phyloP scores from a whole-genome alignment of 2,329 filamentous ascomycete genomes.

The Calonectria ilicicola region DNA sequence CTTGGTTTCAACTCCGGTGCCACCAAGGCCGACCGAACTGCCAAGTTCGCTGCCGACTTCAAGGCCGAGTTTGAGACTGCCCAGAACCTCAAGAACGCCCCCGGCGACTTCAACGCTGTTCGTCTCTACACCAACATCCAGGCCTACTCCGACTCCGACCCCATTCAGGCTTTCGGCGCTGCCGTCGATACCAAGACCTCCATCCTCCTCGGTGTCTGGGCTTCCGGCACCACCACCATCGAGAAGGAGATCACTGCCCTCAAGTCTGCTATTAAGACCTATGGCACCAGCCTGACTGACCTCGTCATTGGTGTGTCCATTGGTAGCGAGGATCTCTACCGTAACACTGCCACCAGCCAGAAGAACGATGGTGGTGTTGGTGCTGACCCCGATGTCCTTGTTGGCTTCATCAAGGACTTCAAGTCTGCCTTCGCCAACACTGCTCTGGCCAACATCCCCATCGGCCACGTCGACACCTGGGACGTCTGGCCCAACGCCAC shows the following conservation, averaged over 20 bases:
- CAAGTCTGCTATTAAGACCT: slow-evolving; percentile 64
- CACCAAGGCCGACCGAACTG: slow-evolving; percentile 58
- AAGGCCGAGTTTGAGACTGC: slow-evolving; percentile 58
- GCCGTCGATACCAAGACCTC: slow-evolving; percentile 70
- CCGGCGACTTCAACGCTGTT: slow-evolving; percentile 68
- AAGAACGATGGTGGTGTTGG: slow-evolving; percentile 73
- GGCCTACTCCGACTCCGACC: slow-evolving; percentile 76
- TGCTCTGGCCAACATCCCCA: slow-evolving; percentile 59
- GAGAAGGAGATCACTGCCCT: slow-evolving; percentile 71
- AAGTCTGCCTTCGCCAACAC: slow-evolving; percentile 65
- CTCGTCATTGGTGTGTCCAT: slow-evolving; percentile 75
- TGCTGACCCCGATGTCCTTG: slow-evolving; percentile 67
- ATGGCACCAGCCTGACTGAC: slow-evolving; percentile 64
- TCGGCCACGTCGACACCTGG: slow-evolving; percentile 79
- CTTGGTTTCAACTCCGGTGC: slow-evolving; percentile 67
- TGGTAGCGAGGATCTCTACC: slow-evolving; percentile 77
- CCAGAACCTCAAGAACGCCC: slow-evolving; percentile 51
- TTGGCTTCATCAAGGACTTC: slow-evolving; percentile 75
- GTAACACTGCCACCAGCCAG: slow-evolving; percentile 69
- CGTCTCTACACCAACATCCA: slow-evolving; percentile 78
- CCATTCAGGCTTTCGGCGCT: slow-evolving; percentile 83
- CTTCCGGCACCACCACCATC: slow-evolving; percentile 66
- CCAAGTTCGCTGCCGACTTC: slow-evolving; percentile 66
- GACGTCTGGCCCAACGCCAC: slow-evolving; percentile 70
- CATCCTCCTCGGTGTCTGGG: slow-evolving; percentile 75